These are phyloP conservation scores for Fraxinus sp. DNA, from an alignment of 305 asterid species.

Conservation along the genomic window DNA sequence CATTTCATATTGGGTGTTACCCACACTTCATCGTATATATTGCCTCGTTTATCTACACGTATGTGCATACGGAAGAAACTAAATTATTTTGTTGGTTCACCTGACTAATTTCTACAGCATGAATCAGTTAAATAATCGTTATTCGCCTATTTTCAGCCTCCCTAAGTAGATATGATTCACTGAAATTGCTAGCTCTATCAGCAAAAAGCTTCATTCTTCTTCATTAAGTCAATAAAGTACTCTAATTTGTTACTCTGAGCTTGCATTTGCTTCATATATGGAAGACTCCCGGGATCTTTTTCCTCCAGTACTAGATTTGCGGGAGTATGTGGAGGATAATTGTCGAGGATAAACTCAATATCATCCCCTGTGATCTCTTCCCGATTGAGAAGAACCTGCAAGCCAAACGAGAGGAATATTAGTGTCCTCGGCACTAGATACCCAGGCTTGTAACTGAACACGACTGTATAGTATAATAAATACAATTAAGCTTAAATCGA, in stretches of 20 bases:
- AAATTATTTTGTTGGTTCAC: background rate
- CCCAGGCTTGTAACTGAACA: background rate
- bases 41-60: background rate
- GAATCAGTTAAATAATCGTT: background rate
- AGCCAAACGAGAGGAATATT: background rate
- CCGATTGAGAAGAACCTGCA: conserved; percentile 82
- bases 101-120: background rate
- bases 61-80: too few relatives aligned
- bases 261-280: conserved; percentile 37
- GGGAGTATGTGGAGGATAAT: conserved; percentile 75
- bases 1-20: background rate
- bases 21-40: background rate
- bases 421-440: background rate
- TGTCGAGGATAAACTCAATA: conserved; percentile 65
- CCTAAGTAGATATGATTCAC: background rate
- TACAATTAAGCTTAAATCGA: background rate
- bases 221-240: conserved; percentile 48
- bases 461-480: background rate
- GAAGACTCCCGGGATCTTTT: conserved; percentile 73
- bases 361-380: conserved; percentile 77
- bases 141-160: background rate
- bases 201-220: background rate
- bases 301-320: conserved; percentile 68
- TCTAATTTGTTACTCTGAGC: conserved; percentile 35
- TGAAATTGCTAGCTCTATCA: background rate